A percentile compares a stretch with the other conserved stretches of the same genome.
phyloP scores from a whole-genome alignment of 2,329 filamentous ascomycete species.

The Ascosphaera apis region DNA sequence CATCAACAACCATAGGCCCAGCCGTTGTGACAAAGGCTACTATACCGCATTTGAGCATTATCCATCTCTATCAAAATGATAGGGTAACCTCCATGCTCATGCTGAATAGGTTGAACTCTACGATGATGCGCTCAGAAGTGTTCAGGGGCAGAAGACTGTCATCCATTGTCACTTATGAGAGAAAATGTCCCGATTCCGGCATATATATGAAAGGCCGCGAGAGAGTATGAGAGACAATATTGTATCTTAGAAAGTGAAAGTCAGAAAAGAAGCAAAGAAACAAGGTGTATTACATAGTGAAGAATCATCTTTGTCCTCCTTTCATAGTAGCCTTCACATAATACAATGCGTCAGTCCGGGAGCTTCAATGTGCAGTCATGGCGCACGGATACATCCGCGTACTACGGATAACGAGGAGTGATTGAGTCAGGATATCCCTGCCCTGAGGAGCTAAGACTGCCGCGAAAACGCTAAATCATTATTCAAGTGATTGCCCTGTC shows the following conservation, averaged over 20 bases:
- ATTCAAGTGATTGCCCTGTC: too few relatives aligned
- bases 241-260: background rate
- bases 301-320: background rate
- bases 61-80: background rate
- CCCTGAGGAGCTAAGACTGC: too few relatives aligned
- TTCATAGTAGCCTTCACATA: background rate
- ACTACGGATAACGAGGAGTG: too few relatives aligned
- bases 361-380: too few relatives aligned
- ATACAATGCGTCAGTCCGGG: too few relatives aligned
- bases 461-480: too few relatives aligned
- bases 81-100: background rate
- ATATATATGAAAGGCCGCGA: too few relatives aligned
- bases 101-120: background rate
- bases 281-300: background rate
- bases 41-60: background rate
- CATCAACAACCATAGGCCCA: background rate
- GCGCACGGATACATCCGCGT: too few relatives aligned
- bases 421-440: too few relatives aligned
- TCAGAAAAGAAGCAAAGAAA: background rate
- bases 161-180: background rate
- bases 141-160: background rate
- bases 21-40: background rate
- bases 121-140: background rate
- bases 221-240: background rate
- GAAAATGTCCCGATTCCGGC: background rate